These are phyloP conservation scores for Cyberlindnera japonica DNA, from an alignment of 805 yeast genomes.

Conservation along the genomic window DNA sequence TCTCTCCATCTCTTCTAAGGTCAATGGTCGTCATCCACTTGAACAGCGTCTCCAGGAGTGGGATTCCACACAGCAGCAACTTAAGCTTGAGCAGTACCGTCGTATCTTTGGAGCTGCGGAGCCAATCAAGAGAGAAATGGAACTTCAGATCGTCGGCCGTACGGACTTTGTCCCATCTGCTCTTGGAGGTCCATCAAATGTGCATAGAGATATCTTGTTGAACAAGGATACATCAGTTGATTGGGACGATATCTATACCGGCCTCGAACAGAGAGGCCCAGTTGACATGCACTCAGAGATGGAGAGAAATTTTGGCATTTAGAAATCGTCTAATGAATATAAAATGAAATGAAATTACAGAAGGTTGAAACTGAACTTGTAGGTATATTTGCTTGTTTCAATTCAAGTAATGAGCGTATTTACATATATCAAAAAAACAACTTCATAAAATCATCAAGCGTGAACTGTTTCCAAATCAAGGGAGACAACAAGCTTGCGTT, in stretches of 20 bases:
- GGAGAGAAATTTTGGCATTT: constrained; percentile 48
- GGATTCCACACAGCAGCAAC: constrained; percentile 71
- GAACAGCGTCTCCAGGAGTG: constrained; percentile 72
- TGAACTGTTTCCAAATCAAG: constrained; percentile 38
- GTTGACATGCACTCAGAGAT: constrained; percentile 68
- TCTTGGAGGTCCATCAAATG: constrained; percentile 52
- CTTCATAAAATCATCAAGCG: neutral
- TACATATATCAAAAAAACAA: neutral
- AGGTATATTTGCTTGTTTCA: too few species aligned
- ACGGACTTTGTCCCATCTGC: constrained; percentile 66
- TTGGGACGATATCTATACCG: constrained; percentile 89
- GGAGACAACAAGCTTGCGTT: constrained; percentile 37
- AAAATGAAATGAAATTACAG: too few species aligned
- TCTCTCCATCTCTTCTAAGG: constrained; percentile 46
- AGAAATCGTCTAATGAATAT: neutral
- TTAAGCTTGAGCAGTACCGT: constrained; percentile 73
- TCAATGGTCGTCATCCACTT: constrained; percentile 82
- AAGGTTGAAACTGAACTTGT: too few species aligned
- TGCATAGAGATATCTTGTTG: constrained; percentile 74
- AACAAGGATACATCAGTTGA: constrained; percentile 76
- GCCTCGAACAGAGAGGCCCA: constrained; percentile 36
- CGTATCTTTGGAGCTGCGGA: constrained; percentile 89
- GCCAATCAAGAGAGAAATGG: constrained; percentile 91
- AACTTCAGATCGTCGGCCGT: constrained; percentile 63
- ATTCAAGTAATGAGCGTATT: too few species aligned